Base-by-base conservation (phyloP, 768 basidiomycete species). In the Gloeostereum incarnatum region DNA sequence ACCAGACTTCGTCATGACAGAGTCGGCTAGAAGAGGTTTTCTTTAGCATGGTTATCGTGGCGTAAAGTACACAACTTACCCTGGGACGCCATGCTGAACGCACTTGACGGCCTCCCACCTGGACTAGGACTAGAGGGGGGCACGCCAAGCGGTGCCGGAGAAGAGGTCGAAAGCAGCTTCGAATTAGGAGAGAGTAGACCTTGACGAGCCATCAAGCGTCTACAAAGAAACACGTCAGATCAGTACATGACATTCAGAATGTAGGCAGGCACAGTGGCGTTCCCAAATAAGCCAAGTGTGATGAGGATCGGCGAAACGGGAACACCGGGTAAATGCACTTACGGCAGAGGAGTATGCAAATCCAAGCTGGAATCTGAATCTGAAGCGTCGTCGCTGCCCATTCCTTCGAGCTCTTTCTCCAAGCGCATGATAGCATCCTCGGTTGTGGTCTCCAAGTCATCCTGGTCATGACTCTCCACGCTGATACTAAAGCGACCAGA, bases 261-360 rank as follows among this genome's bases (percentile, higher is more conserved):
- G 11, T n/a, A 36, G 6, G 16, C 10, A 11, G 17, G 17, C 11
- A 9, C 9, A 11, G 17, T 8, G 17, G 9, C 9, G 17, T 18
- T 11, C 32, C 8, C 10, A 34, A 34, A 34, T 8, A 8, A 33
- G 32, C 33, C 22, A 40, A 40, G 10, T 31, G 20, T 31, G 16
- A 18, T 38, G 26, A 46, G 36, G 19, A 43, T 18, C 6, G 31
- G 29, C 29, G 30, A 36, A 39, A 46, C 19, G 41, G 24, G 40
- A 38, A 38, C 20, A 6, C 38, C 34, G 24, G 31, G 27, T 38
- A 35, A 40, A 9, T 40, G 7, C 42, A 73, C 79, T 56, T 48
- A 81, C 79, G 80, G 78, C 6, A 82, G 52, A 0, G 79, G 78
- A 1, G 80, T 82, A 47, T 81, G 78, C 22, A 82, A 49, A 56